These are phyloP conservation scores for Aspergillus niger DNA, from an alignment of 2,329 filamentous ascomycete species.

Conservation along the genomic window DNA sequence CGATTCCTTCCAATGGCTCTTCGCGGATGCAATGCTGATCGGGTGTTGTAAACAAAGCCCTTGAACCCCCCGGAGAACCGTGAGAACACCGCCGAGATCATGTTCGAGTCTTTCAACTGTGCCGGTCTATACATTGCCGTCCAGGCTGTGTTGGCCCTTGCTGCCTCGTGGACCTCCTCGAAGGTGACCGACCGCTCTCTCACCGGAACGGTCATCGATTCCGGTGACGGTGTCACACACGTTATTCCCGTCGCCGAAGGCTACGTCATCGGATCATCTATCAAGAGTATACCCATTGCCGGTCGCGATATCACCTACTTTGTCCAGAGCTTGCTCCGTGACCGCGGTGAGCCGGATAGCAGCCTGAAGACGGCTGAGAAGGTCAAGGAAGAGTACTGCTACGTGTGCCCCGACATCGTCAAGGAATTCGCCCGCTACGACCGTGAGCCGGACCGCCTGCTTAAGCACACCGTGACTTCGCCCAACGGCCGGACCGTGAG, in stretches of 20 bases:
- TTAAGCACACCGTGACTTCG: conserved; percentile 83
- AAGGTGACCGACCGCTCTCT: conserved; percentile 96
- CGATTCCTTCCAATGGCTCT: background rate
- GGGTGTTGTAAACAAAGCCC: conserved; percentile 58
- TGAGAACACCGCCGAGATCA: conserved; percentile 98
- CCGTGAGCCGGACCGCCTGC: conserved; percentile 85
- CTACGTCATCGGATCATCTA: conserved; percentile 97
- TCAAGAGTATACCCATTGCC: conserved; percentile 98
- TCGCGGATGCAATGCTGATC: background rate
- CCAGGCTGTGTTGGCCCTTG: conserved; percentile 92
- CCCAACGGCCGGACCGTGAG: conserved; percentile 80
- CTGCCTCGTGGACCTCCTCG: conserved; percentile 96
- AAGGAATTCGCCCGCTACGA: conserved; percentile 97
- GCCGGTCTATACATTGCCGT: conserved; percentile 98
- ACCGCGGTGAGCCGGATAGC: conserved; percentile 94
- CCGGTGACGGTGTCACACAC: conserved; percentile 97
- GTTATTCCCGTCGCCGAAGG: conserved; percentile 98
- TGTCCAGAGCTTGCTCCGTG: conserved; percentile 91
- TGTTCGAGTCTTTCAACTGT: conserved; percentile 99
- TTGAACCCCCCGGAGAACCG: conserved; percentile 98
- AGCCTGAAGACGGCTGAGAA: conserved; percentile 96
- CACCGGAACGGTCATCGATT: conserved; percentile 97
- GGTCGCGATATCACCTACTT: conserved; percentile 99
- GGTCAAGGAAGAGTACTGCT: conserved; percentile 99
- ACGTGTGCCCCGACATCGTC: conserved; percentile 97